These are phyloP conservation scores for Blastobotrys proliferans DNA, from an alignment of 1,139 yeast genomes.

Conservation along the genomic window DNA sequence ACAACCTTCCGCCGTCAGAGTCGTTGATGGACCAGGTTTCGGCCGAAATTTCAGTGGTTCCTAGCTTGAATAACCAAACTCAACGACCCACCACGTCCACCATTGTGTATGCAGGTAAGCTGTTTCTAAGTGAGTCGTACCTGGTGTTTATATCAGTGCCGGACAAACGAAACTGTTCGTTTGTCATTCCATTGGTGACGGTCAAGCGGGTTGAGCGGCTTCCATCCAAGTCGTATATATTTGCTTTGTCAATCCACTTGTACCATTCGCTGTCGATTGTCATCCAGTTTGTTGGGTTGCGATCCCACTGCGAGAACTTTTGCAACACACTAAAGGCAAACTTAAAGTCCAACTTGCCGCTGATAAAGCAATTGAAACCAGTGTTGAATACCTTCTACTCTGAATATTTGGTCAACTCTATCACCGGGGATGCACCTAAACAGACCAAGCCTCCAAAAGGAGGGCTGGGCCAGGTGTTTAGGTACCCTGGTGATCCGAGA, in stretches of 20 bases:
- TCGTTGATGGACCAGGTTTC: constrained; percentile 59
- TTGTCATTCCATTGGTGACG: constrained; percentile 71
- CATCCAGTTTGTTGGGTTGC: constrained; percentile 71
- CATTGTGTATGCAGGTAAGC: constrained; percentile 49
- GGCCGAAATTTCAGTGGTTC: constrained; percentile 60
- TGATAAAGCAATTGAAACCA: constrained; percentile 58
- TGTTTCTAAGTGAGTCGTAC: constrained; percentile 70
- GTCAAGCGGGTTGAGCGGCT: constrained; percentile 82
- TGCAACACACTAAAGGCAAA: constrained; percentile 62
- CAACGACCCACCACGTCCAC: constrained; percentile 7
- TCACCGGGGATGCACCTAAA: constrained; percentile 9
- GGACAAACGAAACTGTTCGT: constrained; percentile 64
- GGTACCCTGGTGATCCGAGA: constrained; percentile 85
- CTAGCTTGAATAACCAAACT: constrained; percentile 20
- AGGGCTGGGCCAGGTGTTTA: constrained; percentile 77
- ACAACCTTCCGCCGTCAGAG: constrained; percentile 69
- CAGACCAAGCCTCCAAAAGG: constrained; percentile 54
- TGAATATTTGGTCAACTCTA: constrained; percentile 61
- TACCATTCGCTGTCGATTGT: constrained; percentile 62
- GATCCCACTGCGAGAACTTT: constrained; percentile 76
- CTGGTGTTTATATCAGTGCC: constrained; percentile 68
- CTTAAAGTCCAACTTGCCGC: constrained; percentile 59
- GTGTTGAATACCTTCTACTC: constrained; percentile 77
- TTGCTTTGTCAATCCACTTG: constrained; percentile 69
- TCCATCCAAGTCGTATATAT: constrained; percentile 71